These are phyloP conservation scores for Sistotremastrum suecicum DNA, from an alignment of 768 basidiomycete species.

Conservation along the genomic window DNA sequence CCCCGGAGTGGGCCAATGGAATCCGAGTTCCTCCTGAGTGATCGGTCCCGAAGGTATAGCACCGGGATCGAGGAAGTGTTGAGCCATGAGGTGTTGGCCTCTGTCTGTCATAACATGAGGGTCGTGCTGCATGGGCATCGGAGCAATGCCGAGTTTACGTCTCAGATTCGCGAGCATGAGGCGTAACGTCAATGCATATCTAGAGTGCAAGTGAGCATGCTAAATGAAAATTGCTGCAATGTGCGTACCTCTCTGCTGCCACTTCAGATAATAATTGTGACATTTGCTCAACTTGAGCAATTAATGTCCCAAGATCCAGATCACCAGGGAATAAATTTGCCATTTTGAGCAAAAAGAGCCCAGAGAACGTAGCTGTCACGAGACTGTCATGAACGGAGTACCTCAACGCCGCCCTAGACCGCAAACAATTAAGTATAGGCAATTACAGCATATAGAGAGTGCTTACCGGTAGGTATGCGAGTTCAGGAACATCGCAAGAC, in stretches of 20 bases:
- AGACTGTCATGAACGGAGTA: slow-evolving; percentile 91
- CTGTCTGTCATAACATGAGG: neutral
- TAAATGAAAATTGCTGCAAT: neutral
- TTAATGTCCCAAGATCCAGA: slow-evolving; percentile 63
- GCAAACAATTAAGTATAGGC: neutral
- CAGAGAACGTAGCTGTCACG: slow-evolving; percentile 84
- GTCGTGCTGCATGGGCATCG: slow-evolving; percentile 9
- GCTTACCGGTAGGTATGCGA: slow-evolving; percentile 66
- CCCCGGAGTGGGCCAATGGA: slow-evolving; percentile 44
- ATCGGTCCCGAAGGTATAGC: slow-evolving; percentile 41
- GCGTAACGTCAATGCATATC: slow-evolving; percentile 80
- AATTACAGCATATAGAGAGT: neutral
- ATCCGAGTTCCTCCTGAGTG: slow-evolving; percentile 77
- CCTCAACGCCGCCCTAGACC: slow-evolving; percentile 62
- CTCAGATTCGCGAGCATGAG: slow-evolving; percentile 90
- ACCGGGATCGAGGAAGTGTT: slow-evolving; percentile 40
- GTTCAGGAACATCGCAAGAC: slow-evolving; percentile 70
- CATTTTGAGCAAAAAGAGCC: slow-evolving; percentile 87
- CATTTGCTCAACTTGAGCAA: slow-evolving; percentile 78
- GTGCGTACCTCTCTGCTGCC: slow-evolving; percentile 68
- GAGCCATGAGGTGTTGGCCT: slow-evolving; percentile 25
- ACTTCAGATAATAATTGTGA: slow-evolving; percentile 85
- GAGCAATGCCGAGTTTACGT: slow-evolving; percentile 62
- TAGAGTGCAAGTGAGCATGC: slow-evolving; percentile 13
- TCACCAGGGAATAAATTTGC: slow-evolving; percentile 84